Base-by-base conservation (phyloP, 805 yeast genomes). In the Lachancea waltii region DNA sequence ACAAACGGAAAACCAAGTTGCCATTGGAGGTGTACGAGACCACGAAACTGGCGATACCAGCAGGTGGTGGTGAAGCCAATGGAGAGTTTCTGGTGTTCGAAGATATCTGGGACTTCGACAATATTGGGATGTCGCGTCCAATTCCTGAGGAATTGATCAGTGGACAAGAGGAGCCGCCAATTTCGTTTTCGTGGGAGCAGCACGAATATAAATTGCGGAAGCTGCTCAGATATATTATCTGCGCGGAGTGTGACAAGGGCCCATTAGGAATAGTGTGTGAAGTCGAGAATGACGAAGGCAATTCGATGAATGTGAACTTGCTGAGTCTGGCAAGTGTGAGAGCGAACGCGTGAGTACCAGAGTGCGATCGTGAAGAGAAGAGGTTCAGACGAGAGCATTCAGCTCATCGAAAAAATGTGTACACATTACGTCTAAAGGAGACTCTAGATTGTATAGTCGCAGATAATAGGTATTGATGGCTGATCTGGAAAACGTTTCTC, bases 71-170 rank as follows among this genome's bases (percentile, higher is more conserved):
- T 3, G 36, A 36, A 1, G 14, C 33, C 3, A 33, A 31, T 7
- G 47, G 38, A 7, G 35, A 41, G 6, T 79, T 76, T 50, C 64
- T 68, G 30, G 50, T 63, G 20, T 62, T 80, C 1, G 50, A 60
- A 2, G 85, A 81, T 49, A 76, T 79, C 37, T 83, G 92, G 92
- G 83, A 75, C 45, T 83, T 83, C 49, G 89, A 83, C 45, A 83
- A 83, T 50, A 73, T 83, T 32, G 89, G 86, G 1, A 90, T 83
- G 2, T 80, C 87, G 1, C 69, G 69, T 41, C 55, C 54, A 33
- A 45, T 50, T 4, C 60, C 58, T 15, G 33, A 22, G 5, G 33
- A 20, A 14, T 6, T 20, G 13, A n/a, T 18, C 16, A 7, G 18
- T 19, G 21, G 33, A 7, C 13, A 9, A 14, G 23, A 15, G 11